These are phyloP conservation scores for Pueraria montana DNA, from an alignment of 306 rosid species.

Conservation along the genomic window DNA sequence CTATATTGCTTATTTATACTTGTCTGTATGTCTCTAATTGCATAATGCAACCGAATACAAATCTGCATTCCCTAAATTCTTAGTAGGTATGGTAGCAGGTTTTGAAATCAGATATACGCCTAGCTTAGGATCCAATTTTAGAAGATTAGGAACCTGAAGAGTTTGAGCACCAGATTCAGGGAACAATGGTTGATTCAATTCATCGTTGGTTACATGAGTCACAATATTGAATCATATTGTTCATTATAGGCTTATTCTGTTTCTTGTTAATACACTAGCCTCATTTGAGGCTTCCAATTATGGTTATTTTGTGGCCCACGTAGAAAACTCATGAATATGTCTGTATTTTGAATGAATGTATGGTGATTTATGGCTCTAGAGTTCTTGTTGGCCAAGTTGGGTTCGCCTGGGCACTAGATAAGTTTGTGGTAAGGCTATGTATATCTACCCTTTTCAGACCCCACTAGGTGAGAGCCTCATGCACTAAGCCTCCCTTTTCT, in stretches of 20 bases:
- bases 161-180: neutral
- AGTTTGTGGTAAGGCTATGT: too few relatives aligned
- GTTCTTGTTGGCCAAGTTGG: neutral
- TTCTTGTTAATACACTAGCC: constrained; percentile 12
- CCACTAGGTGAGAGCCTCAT: too few relatives aligned
- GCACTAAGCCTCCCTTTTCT: neutral
- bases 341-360: neutral
- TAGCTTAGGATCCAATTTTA: neutral
- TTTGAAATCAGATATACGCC: too few relatives aligned
- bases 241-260: too few relatives aligned
- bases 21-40: neutral
- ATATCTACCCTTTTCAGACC: too few relatives aligned
- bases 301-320: neutral
- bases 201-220: neutral
- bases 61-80: too few relatives aligned
- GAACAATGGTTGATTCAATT: neutral
- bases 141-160: neutral
- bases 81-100: too few relatives aligned
- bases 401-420: too few relatives aligned
- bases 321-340: neutral
- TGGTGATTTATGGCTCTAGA: neutral
- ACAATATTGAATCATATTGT: too few relatives aligned
- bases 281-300: constrained; percentile 8
- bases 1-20: neutral
- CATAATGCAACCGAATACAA: neutral